Evolutionary conservation across 306 rosid genomes (phyloP).

Genomic region (Cucurbita moschata): DNA sequence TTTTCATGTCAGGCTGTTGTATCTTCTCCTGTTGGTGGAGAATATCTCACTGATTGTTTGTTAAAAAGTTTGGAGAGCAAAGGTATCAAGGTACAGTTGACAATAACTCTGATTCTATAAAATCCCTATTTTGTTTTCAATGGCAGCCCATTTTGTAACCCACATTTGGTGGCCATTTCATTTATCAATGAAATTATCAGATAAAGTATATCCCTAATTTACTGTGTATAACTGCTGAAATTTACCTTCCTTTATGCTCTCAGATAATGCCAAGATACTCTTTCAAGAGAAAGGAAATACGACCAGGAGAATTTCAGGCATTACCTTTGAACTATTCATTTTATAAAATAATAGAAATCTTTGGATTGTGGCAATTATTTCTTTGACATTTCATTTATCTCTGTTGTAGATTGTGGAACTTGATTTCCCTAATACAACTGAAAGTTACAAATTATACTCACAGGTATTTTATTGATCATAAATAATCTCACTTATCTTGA

Average conservation of each 20-base stretch:
- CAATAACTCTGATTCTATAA: not conserved
- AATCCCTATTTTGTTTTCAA: not conserved
- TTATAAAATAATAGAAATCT: not conserved
- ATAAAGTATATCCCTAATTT: not conserved
- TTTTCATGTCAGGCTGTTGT: constrained; percentile 61
- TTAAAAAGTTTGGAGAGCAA: constrained; percentile 94
- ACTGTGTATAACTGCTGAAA: not conserved
- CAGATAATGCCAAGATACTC: constrained; percentile 88
- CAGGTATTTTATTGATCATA: constrained; percentile 51
- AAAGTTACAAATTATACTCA: constrained; percentile 81
- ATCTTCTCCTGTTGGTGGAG: constrained; percentile 93
- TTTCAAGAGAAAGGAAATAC: constrained; percentile 88
- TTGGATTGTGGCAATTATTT: not conserved
- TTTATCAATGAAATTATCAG: not conserved
- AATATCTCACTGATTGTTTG: constrained; percentile 89
- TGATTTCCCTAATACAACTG: constrained; percentile 84
- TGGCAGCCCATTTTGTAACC: not conserved
- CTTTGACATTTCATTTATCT: not conserved
- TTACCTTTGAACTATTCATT: not conserved
- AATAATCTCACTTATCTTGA: constrained; percentile 11
- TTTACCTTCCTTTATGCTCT: constrained; percentile 3
- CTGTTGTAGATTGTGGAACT: constrained; percentile 61
- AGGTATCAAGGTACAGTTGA: constrained; percentile 59
- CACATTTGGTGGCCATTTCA: not conserved
- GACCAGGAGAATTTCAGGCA: constrained; percentile 98